Percentiles rank a stretch among this genome's conserved stretches.
Conservation (phyloP, 192 early-diverging fungal species). For the Linnemannia elongata region DNA sequence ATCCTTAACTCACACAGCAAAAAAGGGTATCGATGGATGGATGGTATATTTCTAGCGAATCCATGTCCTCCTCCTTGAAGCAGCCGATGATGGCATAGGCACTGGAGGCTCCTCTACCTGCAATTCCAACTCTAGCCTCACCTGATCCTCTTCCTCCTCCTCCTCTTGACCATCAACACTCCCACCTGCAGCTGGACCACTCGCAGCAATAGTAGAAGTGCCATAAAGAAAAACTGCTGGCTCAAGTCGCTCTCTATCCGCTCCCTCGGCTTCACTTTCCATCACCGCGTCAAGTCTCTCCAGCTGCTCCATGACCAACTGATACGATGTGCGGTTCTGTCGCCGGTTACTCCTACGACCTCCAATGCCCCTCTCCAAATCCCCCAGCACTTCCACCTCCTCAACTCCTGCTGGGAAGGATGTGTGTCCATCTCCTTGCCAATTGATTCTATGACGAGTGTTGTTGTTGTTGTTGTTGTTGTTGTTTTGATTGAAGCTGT, state of each 20-base stretch:
- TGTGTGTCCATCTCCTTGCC: too few species aligned
- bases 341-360: neutral
- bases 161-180: neutral
- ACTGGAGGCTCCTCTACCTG: neutral
- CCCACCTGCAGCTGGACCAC: neutral
- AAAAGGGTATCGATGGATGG: too few species aligned
- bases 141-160: neutral
- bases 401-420: too few species aligned
- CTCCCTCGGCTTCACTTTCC: neutral
- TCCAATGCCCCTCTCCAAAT: neutral
- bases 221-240: neutral
- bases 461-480: neutral
- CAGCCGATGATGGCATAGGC: neutral
- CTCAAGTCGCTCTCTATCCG: neutral
- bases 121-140: neutral
- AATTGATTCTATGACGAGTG: too few species aligned
- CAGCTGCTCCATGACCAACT: neutral
- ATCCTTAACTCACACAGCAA: too few species aligned
- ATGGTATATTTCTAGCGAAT: neutral
- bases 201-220: neutral
- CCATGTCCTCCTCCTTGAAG: neutral
- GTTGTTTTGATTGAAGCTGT: neutral
- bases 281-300: neutral
- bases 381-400: neutral
- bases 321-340: neutral